Conservation (phyloP, 2,329 filamentous ascomycete genomes). For the Penicillium hordei region DNA sequence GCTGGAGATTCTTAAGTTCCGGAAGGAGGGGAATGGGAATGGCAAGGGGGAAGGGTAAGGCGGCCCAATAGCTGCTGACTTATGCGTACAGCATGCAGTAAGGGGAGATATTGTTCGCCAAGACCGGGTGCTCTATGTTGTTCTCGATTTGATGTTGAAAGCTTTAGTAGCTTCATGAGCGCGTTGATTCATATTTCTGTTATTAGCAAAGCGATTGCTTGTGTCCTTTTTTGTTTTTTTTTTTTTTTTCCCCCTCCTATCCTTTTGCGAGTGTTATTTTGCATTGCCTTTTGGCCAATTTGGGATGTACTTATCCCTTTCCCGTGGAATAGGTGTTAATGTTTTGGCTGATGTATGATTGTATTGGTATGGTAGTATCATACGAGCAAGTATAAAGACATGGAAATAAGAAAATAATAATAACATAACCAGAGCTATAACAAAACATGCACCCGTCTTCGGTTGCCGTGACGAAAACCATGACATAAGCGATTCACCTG, state of each 20-base stretch:
- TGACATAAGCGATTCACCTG: conserved; percentile 35
- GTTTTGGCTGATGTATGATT: not conserved
- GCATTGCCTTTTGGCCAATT: not conserved
- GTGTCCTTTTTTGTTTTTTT: not conserved
- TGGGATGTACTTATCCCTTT: not conserved
- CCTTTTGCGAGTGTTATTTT: not conserved
- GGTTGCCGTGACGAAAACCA: conserved; percentile 38
- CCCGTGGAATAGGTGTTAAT: not conserved
- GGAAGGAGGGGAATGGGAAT: conserved; percentile 48
- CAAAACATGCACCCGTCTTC: not conserved
- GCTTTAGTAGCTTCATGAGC: not conserved
- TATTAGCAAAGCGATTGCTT: conserved; percentile 5
- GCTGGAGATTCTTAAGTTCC: conserved; percentile 73
- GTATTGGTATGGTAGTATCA: not conserved
- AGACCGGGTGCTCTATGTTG: not conserved
- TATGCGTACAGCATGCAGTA: not conserved
- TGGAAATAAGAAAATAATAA: not conserved
- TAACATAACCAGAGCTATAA: not conserved
- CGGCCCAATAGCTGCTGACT: conserved; percentile 14
- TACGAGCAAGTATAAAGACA: not conserved
- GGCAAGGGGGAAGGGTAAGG: conserved; percentile 14
- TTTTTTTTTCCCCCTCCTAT: too few species aligned
- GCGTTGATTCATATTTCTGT: not conserved
- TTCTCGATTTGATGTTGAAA: not conserved
- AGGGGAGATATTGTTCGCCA: conserved; percentile 9